Percentiles rank a stretch among this genome's conserved stretches.
These are phyloP conservation scores for Calonectria ilicicola DNA, from an alignment of 2,329 filamentous ascomycete species.

Conservation along the genomic window DNA sequence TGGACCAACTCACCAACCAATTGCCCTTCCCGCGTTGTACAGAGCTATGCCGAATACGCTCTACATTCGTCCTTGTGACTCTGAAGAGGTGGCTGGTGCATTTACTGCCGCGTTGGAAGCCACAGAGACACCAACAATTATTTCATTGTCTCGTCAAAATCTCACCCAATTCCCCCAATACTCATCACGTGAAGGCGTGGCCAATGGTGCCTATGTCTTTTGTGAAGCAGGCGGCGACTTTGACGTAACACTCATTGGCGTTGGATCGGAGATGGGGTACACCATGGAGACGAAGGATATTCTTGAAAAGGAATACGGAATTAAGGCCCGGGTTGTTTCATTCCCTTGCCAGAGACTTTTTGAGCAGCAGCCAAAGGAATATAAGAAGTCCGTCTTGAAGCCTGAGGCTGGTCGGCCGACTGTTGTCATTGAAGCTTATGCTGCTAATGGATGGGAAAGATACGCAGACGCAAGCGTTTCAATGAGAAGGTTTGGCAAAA, in stretches of 20 bases:
- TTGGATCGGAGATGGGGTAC: conserved; percentile 51
- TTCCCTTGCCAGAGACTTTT: not conserved
- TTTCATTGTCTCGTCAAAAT: conserved; percentile 60
- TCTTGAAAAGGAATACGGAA: not conserved
- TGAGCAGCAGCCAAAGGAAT: not conserved
- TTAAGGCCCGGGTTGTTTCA: not conserved
- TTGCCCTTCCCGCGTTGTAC: conserved; percentile 67
- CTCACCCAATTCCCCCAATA: conserved; percentile 50
- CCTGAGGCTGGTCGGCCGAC: not conserved
- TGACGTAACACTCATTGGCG: conserved; percentile 57
- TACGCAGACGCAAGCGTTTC: not conserved
- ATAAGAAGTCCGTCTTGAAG: not conserved
- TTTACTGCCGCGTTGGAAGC: conserved; percentile 61
- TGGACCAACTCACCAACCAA: conserved; percentile 72
- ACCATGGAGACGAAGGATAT: conserved; percentile 22
- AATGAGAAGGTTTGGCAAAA: not conserved
- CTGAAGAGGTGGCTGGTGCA: conserved; percentile 68
- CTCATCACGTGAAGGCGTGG: conserved; percentile 53
- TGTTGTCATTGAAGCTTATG: not conserved
- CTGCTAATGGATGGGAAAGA: not conserved
- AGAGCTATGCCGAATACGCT: conserved; percentile 72
- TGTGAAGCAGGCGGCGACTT: conserved; percentile 53
- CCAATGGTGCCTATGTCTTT: conserved; percentile 59
- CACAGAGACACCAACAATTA: conserved; percentile 56
- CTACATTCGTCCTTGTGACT: conserved; percentile 70